Conservation (phyloP, 257 asterid genomes). For the Nicotiana benthamiana region DNA sequence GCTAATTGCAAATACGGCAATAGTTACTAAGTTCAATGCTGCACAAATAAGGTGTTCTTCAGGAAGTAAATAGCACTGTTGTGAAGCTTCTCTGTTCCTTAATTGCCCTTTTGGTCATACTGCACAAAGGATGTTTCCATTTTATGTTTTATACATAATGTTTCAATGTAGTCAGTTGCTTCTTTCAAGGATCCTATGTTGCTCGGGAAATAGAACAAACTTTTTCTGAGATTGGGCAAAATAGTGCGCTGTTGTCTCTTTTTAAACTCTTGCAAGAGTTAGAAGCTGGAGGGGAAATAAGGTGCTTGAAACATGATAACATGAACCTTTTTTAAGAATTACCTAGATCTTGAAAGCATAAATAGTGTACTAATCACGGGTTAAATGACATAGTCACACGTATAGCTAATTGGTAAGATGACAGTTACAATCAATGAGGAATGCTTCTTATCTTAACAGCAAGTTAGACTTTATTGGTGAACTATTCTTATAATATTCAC, state of each 20-base stretch:
- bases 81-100: background rate
- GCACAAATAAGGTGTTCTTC: background rate
- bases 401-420: background rate
- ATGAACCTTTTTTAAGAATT: background rate
- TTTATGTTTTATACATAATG: background rate
- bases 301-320: background rate
- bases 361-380: background rate
- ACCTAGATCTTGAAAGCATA: slow-evolving; percentile 6
- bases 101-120: background rate
- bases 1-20: background rate
- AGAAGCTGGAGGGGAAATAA: background rate
- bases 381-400: background rate
- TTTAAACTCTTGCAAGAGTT: background rate
- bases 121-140: background rate
- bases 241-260: background rate
- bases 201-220: background rate
- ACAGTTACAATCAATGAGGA: background rate
- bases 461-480: slow-evolving; percentile 2
- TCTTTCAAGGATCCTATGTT: background rate
- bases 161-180: background rate
- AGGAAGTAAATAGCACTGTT: background rate
- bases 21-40: background rate
- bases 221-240: background rate
- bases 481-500: background rate
- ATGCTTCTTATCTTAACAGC: background rate